A percentile compares a stretch with the other conserved stretches of the same genome.
phyloP scores from a whole-genome alignment of 345 rosid genomes.

The Salix caprea region DNA sequence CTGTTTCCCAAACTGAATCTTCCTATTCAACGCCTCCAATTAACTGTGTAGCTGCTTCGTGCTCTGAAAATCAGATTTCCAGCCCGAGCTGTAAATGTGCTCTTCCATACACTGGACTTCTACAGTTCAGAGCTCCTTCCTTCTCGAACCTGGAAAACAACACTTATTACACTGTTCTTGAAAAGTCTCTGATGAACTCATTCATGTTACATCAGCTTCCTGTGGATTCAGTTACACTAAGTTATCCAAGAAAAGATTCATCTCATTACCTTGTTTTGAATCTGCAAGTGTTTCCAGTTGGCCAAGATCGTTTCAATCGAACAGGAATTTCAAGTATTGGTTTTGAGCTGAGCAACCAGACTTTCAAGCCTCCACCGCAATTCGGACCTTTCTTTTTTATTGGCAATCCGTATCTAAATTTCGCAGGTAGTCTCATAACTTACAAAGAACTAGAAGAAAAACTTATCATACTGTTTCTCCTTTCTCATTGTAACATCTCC shows the following conservation, averaged over 20 bases:
- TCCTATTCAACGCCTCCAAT: constrained; percentile 37
- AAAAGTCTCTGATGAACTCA: constrained; percentile 19
- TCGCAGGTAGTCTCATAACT: constrained; percentile 43
- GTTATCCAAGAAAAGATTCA: constrained; percentile 50
- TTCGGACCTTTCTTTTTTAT: constrained; percentile 63
- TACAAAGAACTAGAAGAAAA: not conserved
- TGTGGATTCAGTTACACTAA: constrained; percentile 54
- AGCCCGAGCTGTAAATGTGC: constrained; percentile 66
- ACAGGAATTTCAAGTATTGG: constrained; percentile 38
- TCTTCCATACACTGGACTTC: constrained; percentile 56
- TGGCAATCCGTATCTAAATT: constrained; percentile 31
- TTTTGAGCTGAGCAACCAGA: constrained; percentile 57
- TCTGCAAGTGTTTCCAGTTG: constrained; percentile 53
- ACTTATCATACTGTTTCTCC: not conserved
- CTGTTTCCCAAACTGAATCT: constrained; percentile 9
- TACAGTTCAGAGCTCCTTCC: constrained; percentile 56
- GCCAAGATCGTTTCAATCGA: constrained; percentile 42
- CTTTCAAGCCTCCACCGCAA: constrained; percentile 46
- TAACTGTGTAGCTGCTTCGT: constrained; percentile 40
- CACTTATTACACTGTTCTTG: constrained; percentile 33
- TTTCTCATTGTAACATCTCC: not conserved
- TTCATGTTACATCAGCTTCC: constrained; percentile 40
- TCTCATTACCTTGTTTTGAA: constrained; percentile 38
- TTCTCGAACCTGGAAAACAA: constrained; percentile 54
- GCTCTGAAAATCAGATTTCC: constrained; percentile 35